A percentile compares a stretch with the other conserved stretches of the same genome.
These are phyloP conservation scores for Trypanosoma melophagium DNA, from an alignment of 208 protist genomes.

Conservation along the genomic window DNA sequence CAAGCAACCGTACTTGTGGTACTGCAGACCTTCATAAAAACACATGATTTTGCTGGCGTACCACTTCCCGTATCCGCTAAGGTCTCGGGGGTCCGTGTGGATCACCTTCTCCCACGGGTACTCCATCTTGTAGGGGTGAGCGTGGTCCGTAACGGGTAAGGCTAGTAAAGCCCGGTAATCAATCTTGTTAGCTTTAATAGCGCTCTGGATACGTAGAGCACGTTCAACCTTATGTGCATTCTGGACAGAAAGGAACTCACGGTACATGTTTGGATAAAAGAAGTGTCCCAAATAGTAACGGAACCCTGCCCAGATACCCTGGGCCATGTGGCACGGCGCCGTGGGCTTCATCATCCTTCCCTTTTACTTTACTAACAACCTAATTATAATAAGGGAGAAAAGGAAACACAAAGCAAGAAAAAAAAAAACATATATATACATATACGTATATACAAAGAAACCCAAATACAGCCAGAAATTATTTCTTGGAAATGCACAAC, in stretches of 20 bases:
- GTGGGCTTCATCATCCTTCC: constrained; percentile 76
- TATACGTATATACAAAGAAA: constrained; percentile 14
- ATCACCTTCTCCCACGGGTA: constrained; percentile 92
- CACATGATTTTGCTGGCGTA: constrained; percentile 90
- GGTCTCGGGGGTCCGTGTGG: constrained; percentile 72
- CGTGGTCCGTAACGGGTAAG: constrained; percentile 88
- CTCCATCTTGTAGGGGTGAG: constrained; percentile 93
- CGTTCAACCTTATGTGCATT: constrained; percentile 89
- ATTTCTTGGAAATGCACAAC: neutral
- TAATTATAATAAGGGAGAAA: constrained; percentile 14
- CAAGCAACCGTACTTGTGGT: constrained; percentile 89
- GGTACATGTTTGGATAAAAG: constrained; percentile 91
- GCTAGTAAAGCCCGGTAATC: constrained; percentile 88
- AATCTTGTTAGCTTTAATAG: constrained; percentile 92
- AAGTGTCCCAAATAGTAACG: constrained; percentile 89
- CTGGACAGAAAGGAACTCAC: constrained; percentile 86
- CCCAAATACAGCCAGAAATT: constrained; percentile 8
- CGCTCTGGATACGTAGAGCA: constrained; percentile 83
- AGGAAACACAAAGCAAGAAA: constrained; percentile 11
- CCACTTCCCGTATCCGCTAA: constrained; percentile 86
- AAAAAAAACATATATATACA: constrained; percentile 16
- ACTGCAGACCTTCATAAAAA: constrained; percentile 86
- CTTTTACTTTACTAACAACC: neutral
- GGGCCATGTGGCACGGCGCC: constrained; percentile 71
- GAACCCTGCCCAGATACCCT: constrained; percentile 86